Conservation (phyloP, 495 filamentous ascomycete species). For the Penicillium antarcticum region DNA sequence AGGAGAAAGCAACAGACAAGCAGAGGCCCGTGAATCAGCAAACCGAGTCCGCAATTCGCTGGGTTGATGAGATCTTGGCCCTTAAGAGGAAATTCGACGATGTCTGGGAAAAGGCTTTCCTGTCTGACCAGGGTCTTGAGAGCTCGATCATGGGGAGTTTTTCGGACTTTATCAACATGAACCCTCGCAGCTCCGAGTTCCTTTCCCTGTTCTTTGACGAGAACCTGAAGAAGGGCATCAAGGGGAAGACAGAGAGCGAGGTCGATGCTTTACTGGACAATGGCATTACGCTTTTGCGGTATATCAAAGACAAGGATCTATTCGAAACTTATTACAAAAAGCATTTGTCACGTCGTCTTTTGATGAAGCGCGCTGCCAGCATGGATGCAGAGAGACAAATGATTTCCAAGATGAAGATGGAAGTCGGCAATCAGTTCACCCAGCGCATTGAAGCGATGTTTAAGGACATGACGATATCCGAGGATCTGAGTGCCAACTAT, state of each 20-base stretch:
- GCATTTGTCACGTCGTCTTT: conserved; percentile 79
- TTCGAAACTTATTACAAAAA: conserved; percentile 99
- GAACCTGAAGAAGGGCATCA: conserved; percentile 89
- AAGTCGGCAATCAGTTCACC: conserved; percentile 92
- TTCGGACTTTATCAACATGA: conserved; percentile 85
- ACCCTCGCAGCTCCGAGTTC: conserved; percentile 78
- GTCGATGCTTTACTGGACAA: conserved; percentile 87
- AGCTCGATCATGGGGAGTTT: conserved; percentile 81
- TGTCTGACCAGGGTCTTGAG: conserved; percentile 72
- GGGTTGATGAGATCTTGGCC: conserved; percentile 86
- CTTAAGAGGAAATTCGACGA: conserved; percentile 89
- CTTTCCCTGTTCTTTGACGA: conserved; percentile 97
- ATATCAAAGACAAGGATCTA: conserved; percentile 87
- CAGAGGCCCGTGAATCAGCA: conserved; percentile 55
- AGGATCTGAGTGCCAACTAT: conserved; percentile 77
- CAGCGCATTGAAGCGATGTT: conserved; percentile 96
- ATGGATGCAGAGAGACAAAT: conserved; percentile 92
- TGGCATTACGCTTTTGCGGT: conserved; percentile 80
- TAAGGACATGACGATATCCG: conserved; percentile 89
- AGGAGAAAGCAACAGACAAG: conserved; percentile 47
- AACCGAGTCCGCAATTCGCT: conserved; percentile 83
- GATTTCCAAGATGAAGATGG: conserved; percentile 93
- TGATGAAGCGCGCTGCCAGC: conserved; percentile 83
- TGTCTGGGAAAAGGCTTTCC: conserved; percentile 67
- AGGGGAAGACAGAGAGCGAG: conserved; percentile 86